Evolutionary conservation across 2,329 filamentous ascomycete species (phyloP).

Genomic region (Hypocreales sp.): DNA sequence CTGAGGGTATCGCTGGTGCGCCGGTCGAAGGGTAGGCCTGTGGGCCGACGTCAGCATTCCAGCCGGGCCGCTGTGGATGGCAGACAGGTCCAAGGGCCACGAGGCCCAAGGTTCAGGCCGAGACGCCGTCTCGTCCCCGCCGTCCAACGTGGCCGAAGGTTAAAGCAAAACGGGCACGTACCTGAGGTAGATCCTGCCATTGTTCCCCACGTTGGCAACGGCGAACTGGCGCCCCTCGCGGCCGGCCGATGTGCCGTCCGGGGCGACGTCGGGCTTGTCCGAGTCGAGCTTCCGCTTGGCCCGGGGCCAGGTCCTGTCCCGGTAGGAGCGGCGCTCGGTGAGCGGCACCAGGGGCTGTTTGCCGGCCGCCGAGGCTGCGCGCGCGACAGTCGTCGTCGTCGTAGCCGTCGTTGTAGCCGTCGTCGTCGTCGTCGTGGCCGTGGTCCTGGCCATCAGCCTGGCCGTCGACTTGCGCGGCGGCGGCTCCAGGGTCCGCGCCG

Average conservation of each 20-base stretch:
- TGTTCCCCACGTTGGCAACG: slow-evolving; percentile 69
- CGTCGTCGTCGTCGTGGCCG: slow-evolving; percentile 3
- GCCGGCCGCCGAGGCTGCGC: slow-evolving; percentile 7
- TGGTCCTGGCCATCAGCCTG: slow-evolving; percentile 3
- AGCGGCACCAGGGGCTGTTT: slow-evolving; percentile 28
- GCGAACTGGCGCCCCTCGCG: slow-evolving; percentile 60
- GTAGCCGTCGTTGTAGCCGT: slow-evolving; percentile 3
- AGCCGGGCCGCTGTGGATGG: background rate
- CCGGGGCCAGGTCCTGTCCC: slow-evolving; percentile 19
- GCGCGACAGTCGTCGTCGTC: slow-evolving; percentile 3
- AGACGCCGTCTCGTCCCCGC: no score
- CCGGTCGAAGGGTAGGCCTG: slow-evolving; percentile 46
- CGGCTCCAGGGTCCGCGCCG: no score
- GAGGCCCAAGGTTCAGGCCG: no score
- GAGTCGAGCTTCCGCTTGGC: slow-evolving; percentile 37
- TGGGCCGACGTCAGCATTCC: slow-evolving; percentile 7
- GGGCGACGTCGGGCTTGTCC: slow-evolving; percentile 38
- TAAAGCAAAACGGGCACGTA: slow-evolving; percentile 29
- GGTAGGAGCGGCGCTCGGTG: slow-evolving; percentile 29
- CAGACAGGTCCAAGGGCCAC: background rate
- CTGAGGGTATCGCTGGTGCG: slow-evolving; percentile 44
- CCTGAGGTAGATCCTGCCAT: slow-evolving; percentile 71
- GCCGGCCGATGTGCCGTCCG: slow-evolving; percentile 44
- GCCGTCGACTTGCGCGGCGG: no score
- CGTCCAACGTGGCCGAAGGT: no score